phyloP scores from a whole-genome alignment of 768 basidiomycete genomes.

The Harrya chromipes region DNA sequence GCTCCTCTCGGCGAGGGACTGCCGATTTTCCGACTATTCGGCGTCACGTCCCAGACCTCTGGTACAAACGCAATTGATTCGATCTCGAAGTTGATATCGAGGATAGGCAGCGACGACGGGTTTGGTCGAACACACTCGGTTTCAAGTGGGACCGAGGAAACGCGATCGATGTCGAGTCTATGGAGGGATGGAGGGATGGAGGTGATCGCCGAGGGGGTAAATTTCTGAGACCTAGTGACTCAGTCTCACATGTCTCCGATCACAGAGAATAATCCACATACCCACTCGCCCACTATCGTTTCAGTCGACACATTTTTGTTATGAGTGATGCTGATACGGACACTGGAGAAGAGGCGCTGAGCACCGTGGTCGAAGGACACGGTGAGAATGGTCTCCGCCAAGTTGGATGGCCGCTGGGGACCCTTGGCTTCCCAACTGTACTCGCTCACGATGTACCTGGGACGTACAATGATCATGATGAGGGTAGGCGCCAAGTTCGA shows the following conservation, averaged over 20 bases:
- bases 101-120: neutral
- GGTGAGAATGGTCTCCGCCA: neutral
- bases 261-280: neutral
- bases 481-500: too few species aligned
- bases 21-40: too few species aligned
- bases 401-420: too few species aligned
- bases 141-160: neutral
- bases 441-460: neutral
- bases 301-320: neutral
- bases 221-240: too few species aligned
- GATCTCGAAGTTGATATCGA: neutral
- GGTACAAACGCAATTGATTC: neutral
- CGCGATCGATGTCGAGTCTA: too few species aligned
- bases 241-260: too few species aligned
- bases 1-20: neutral
- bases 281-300: too few species aligned
- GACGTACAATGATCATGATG: neutral
- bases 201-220: too few species aligned
- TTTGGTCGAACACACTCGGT: neutral
- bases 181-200: too few species aligned
- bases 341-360: neutral
- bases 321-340: neutral
- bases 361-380: neutral
- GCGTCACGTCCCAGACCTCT: neutral
- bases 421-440: neutral